phyloP scores from a whole-genome alignment of 805 yeast genomes.

The Vanderwaltozyma tropicalis region DNA sequence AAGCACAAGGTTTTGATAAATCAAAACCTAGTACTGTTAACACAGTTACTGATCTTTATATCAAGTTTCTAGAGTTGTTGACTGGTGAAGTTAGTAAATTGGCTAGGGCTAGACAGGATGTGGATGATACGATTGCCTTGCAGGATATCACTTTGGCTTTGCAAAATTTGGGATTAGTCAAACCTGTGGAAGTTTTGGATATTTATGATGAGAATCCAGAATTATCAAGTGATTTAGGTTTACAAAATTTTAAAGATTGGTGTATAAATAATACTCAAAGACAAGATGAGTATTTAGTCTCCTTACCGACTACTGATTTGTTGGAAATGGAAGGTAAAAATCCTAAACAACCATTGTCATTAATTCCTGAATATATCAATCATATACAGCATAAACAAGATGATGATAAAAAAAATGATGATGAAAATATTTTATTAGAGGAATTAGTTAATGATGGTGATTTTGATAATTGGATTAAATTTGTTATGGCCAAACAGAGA shows the following conservation, averaged over 20 bases:
- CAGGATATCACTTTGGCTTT: slow-evolving; percentile 69
- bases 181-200: slow-evolving; percentile 47
- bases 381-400: slow-evolving; percentile 13
- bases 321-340: slow-evolving; percentile 5
- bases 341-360: neutral
- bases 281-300: slow-evolving; percentile 33
- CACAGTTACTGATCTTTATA: slow-evolving; percentile 64
- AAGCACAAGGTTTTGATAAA: slow-evolving; percentile 76
- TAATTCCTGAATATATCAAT: slow-evolving; percentile 26
- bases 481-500: slow-evolving; percentile 23
- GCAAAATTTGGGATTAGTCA: slow-evolving; percentile 49
- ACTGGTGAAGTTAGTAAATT: slow-evolving; percentile 39
- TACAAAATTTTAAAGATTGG: slow-evolving; percentile 48
- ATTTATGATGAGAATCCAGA: slow-evolving; percentile 39
- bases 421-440: slow-evolving; percentile 20
- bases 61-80: slow-evolving; percentile 50
- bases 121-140: slow-evolving; percentile 34
- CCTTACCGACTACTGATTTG: slow-evolving; percentile 26
- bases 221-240: slow-evolving; percentile 37
- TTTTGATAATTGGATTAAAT: slow-evolving; percentile 31
- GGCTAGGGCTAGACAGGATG: slow-evolving; percentile 38
- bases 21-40: slow-evolving; percentile 64
- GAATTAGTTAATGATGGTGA: slow-evolving; percentile 25
- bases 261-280: slow-evolving; percentile 35
- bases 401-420: slow-evolving; percentile 2